Percentiles rank a stretch among this genome's conserved stretches.
Conservation (phyloP, 2,329 filamentous ascomycete genomes). For the Drechslerella dactyloides region DNA sequence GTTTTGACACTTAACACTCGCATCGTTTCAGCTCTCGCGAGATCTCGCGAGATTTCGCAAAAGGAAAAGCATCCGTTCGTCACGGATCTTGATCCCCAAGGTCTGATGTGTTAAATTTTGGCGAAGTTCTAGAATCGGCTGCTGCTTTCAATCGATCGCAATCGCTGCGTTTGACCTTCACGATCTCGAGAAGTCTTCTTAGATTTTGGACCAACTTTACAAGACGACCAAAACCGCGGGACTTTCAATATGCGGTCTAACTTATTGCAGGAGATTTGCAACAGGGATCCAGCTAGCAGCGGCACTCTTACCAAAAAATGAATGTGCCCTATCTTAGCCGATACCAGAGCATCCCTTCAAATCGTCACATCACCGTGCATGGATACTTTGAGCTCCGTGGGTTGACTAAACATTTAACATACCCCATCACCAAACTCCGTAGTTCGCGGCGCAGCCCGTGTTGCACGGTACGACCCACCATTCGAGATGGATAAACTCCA, state of each 20-base stretch:
- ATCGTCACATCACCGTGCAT: constrained; percentile 36
- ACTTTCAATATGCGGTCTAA: constrained; percentile 47
- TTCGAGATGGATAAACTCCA: constrained; percentile 26
- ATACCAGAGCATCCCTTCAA: constrained; percentile 25
- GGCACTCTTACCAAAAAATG: constrained; percentile 28
- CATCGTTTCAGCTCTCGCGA: no score
- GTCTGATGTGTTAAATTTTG: background rate
- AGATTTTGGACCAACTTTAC: constrained; percentile 11
- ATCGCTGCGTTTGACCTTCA: no score
- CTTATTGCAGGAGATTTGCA: constrained; percentile 52
- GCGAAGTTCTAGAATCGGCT: no score
- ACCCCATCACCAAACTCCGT: constrained; percentile 51
- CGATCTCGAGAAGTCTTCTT: no score
- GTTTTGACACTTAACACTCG: constrained; percentile 7
- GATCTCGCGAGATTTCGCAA: no score
- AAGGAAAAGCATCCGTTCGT: no score
- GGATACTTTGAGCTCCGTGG: constrained; percentile 21
- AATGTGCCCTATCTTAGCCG: constrained; percentile 26
- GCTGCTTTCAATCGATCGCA: no score
- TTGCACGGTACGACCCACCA: constrained; percentile 51
- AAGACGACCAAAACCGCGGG: constrained; percentile 38
- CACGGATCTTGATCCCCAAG: no score
- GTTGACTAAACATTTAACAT: constrained; percentile 49
- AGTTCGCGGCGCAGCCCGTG: constrained; percentile 45
- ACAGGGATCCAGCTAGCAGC: constrained; percentile 36